These are phyloP conservation scores for Aegilops umbellulata DNA, from an alignment of 176 grass and related monocot genomes.

Conservation along the genomic window DNA sequence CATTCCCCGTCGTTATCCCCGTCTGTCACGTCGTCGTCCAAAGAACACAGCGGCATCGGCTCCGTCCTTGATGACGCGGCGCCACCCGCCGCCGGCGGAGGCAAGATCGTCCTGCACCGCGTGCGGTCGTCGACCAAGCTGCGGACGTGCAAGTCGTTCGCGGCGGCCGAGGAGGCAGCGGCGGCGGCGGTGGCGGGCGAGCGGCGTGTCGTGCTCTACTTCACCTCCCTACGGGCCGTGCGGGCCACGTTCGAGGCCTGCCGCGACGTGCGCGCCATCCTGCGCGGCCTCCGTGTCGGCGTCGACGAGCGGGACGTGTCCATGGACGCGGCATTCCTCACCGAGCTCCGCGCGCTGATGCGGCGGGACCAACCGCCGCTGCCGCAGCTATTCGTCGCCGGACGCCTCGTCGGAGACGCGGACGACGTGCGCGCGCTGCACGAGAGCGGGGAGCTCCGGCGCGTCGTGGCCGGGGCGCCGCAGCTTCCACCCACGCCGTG, in stretches of 20 bases:
- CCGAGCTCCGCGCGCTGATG: slow-evolving; percentile 54
- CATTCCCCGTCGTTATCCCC: slow-evolving; percentile 37
- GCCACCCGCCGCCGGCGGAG: neutral
- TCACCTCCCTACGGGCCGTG: slow-evolving; percentile 81
- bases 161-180: slow-evolving; percentile 31
- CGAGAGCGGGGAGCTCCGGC: slow-evolving; percentile 71
- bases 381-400: slow-evolving; percentile 85
- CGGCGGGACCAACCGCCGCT: slow-evolving; percentile 36
- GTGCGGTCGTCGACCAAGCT: slow-evolving; percentile 36
- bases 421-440: slow-evolving; percentile 75
- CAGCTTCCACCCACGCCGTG: slow-evolving; percentile 34
- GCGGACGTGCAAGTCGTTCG: slow-evolving; percentile 47
- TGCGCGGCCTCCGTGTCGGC: slow-evolving; percentile 67
- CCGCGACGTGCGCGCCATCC: slow-evolving; percentile 55
- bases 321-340: slow-evolving; percentile 74
- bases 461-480: slow-evolving; percentile 49
- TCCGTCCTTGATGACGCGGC: slow-evolving; percentile 38
- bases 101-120: slow-evolving; percentile 38
- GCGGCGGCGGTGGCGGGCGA: slow-evolving; percentile 33
- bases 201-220: slow-evolving; percentile 77
- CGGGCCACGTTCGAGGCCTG: slow-evolving; percentile 75
- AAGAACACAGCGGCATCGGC: slow-evolving; percentile 41
- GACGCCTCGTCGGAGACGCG: slow-evolving; percentile 60
- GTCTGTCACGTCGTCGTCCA: neutral
- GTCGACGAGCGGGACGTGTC: slow-evolving; percentile 92